Evolutionary conservation across 805 yeast species (phyloP), one percentile per base, ranked within the genome.

Genomic region (Brettanomyces nanus): DNA sequence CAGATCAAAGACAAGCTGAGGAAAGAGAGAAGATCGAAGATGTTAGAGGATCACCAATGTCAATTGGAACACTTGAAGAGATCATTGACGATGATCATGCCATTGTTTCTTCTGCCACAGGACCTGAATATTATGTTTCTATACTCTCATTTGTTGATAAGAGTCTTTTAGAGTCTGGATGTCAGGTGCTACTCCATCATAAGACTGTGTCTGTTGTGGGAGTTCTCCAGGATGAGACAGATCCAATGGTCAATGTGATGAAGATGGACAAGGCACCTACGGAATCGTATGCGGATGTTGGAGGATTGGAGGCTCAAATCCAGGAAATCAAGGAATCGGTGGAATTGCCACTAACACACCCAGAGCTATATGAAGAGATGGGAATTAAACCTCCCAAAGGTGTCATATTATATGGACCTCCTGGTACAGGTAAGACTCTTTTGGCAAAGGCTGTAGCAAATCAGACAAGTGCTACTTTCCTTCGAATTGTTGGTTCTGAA

Each of bases 371-470:
- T 62, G 96, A 92, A 65, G 97, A 89, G 62, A 89, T 90, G 97
- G 97, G 97, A 52, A 90, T 90, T 54, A 87, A 89, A 56, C 97
- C 97, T 10, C 97, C 97, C 37, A 90, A 90, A 66, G 97, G 97
- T 66, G 97, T 90, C 37, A 89, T 90, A 51, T 69, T 90, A 41
- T 90, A 90, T 58, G 97, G 97, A 54, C 94, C 97, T 0, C 97
- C 97, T 26, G 97, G 97, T 62, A 90, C 97, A 3, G 97, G 97
- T 52, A 90, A 90, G 61, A 90, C 97, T 1, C 67, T 90, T 42
- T 70, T 90, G 49, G 97, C 97, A 11, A 90, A 89, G 61, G 98
- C 98, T 0, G 98, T 92, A 34, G 98, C 98, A 3, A 90, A 92
- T 62, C 97, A 92, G 56, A 92, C 98, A 1, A 80, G 92, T 45